Evolutionary conservation across 495 filamentous ascomycete genomes (phyloP).

Genomic region (Aspergillus ellipticus): DNA sequence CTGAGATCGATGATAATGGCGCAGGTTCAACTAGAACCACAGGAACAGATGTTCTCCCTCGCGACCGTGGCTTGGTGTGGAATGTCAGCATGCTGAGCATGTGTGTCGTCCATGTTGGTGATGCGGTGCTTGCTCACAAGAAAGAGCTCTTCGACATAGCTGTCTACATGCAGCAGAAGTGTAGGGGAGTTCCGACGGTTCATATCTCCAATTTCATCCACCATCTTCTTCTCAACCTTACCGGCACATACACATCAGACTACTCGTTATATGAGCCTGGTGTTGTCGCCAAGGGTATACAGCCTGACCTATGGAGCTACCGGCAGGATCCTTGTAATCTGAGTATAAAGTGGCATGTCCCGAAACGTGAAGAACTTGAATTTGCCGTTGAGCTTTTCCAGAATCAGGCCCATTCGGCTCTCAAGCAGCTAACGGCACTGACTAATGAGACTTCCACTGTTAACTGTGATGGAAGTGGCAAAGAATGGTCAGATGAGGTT

Average conservation of each 20-base stretch:
- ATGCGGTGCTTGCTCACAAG: conserved; percentile 81
- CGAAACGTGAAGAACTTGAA: conserved; percentile 69
- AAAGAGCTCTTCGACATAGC: conserved; percentile 88
- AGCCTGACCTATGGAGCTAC: conserved; percentile 76
- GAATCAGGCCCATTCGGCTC: conserved; percentile 65
- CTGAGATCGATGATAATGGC: conserved; percentile 96
- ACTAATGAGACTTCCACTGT: conserved; percentile 78
- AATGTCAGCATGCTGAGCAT: conserved; percentile 97
- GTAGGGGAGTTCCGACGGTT: conserved; percentile 86
- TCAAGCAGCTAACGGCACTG: conserved; percentile 66
- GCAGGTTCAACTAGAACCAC: conserved; percentile 92
- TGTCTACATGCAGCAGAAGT: conserved; percentile 91
- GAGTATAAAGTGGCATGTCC: conserved; percentile 87
- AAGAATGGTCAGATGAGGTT: conserved; percentile 98
- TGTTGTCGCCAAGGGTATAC: conserved; percentile 51
- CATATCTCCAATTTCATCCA: conserved; percentile 98
- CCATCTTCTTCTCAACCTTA: conserved; percentile 96
- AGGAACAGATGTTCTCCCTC: conserved; percentile 86
- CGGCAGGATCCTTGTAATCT: conserved; percentile 65
- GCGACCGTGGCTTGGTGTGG: conserved; percentile 93
- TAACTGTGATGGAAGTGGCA: conserved; percentile 89
- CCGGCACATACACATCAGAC: conserved; percentile 87
- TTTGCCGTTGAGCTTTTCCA: conserved; percentile 89
- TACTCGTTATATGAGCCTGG: conserved; percentile 77
- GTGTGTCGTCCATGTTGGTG: conserved; percentile 94